Base-by-base conservation (phyloP, 371 early-diverging fungal genomes). In the Saksenaea oblongispora region DNA sequence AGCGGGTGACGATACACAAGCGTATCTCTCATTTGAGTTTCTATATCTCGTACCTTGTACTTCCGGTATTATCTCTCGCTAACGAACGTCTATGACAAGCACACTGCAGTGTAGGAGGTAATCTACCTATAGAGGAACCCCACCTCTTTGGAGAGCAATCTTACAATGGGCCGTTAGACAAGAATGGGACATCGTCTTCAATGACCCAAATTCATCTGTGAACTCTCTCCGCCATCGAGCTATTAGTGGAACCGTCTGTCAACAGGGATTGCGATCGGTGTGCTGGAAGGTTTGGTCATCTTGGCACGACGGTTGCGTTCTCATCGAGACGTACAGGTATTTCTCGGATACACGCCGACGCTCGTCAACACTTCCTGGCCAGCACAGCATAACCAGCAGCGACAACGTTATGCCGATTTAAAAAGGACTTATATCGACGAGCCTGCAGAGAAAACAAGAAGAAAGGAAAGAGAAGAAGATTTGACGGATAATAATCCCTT, bases 401-500 rank as follows among this genome's bases (percentile, higher is more conserved):
- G 95, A 17, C 84, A 86, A 51, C 77, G 81, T 34, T 95, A 93
- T 65, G 72, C 73, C 15, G 83, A 89, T 28, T 74, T 93, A 54
- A 86, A 85, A 64, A 65, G 71, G 53, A 81, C 84, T 47, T 89
- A 85, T 65, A 88, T 92, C 57, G 85, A 85, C n/a, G 88, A 88
- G 59, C 91, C 93, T 0, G 73, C 75, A 41, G 75, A 83, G 41
- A 73, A 57, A 62, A 75, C 58, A 31, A 76, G 66, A 61, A 72
- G 58, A 67, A 73, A 26, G 54, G 77, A 58, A 35, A 78, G 54
- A n/a, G 65, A 68, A 22, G 72, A 67, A 7, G 85, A 90, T 65
- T 75, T 88, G 54, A 81, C 75, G 1, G 79, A 86, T 39, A 91
- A 95, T 67, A 92, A 96, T 67, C 97, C 97, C 5, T 82, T 96